Evolutionary conservation across 2,329 filamentous ascomycete species (phyloP).

Genomic region (Alternaria triticimaculans): DNA sequence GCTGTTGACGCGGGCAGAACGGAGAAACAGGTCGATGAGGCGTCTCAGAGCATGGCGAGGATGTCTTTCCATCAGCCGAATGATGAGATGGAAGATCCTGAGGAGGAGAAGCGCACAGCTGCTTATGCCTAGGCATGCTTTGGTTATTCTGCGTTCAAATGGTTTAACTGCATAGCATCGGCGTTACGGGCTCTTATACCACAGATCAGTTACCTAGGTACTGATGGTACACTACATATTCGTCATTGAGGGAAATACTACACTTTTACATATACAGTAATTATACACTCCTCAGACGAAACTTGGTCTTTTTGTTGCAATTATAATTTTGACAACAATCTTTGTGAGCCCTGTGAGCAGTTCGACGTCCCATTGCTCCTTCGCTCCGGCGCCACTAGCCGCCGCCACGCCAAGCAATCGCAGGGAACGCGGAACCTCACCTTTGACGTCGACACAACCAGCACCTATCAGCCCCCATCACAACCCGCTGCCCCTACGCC

Average conservation of each 20-base stretch:
- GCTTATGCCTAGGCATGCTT: conserved; percentile 19
- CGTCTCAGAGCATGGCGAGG: conserved; percentile 23
- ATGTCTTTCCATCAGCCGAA: conserved; percentile 26
- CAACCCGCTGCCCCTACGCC: conserved; percentile 2
- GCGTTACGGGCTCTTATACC: conserved; percentile 15
- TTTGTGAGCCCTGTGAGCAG: background rate
- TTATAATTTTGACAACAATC: too few species aligned
- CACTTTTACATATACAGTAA: background rate
- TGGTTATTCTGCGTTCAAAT: background rate
- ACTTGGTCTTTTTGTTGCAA: background rate
- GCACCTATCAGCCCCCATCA: conserved; percentile 11
- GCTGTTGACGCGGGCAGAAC: conserved; percentile 5
- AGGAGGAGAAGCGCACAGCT: conserved; percentile 16
- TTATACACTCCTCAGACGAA: accelerated
- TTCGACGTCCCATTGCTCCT: conserved; percentile 12
- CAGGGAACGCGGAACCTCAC: conserved; percentile 11
- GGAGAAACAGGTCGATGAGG: conserved; percentile 22
- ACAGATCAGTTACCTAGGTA: background rate
- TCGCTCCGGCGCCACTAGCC: conserved; percentile 10
- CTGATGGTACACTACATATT: background rate
- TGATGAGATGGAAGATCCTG: conserved; percentile 28
- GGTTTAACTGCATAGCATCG: conserved; percentile 25
- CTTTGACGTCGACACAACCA: conserved; percentile 4
- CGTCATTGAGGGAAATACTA: background rate
- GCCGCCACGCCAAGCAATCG: conserved; percentile 18